These are phyloP conservation scores for Tulasnella calospora DNA, from an alignment of 768 basidiomycete genomes.

Conservation along the genomic window DNA sequence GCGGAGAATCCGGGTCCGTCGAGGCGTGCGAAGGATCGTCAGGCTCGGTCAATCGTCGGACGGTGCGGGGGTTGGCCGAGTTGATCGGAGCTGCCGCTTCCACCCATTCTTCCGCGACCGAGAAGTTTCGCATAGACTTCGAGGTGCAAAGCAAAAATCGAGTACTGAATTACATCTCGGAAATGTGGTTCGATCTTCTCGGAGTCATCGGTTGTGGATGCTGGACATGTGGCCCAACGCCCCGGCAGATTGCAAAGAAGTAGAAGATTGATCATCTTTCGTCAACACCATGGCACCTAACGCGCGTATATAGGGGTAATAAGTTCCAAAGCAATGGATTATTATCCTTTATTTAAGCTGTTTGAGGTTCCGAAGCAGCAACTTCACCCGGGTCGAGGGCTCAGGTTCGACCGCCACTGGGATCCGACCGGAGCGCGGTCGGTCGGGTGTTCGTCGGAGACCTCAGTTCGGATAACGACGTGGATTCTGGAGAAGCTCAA, in stretches of 20 bases:
- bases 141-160: background rate
- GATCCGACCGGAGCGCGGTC: background rate
- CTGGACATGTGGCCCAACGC: background rate
- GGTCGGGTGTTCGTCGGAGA: background rate
- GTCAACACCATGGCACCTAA: too few relatives aligned
- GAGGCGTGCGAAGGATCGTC: background rate
- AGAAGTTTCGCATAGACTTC: background rate
- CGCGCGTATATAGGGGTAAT: background rate
- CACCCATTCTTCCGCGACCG: background rate
- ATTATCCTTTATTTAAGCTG: background rate
- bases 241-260: background rate
- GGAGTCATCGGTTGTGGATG: background rate
- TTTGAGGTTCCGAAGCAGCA: background rate
- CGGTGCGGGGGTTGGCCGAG: background rate
- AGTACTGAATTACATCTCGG: background rate
- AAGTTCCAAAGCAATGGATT: background rate
- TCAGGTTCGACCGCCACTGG: background rate
- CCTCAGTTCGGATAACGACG: background rate
- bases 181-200: background rate
- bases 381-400: background rate
- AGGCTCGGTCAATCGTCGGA: background rate
- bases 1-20: background rate
- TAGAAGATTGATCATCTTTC: background rate
- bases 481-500: background rate
- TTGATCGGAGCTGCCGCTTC: background rate